These are phyloP conservation scores for Phaeotremella skinneri DNA, from an alignment of 768 basidiomycete species.

Conservation along the genomic window DNA sequence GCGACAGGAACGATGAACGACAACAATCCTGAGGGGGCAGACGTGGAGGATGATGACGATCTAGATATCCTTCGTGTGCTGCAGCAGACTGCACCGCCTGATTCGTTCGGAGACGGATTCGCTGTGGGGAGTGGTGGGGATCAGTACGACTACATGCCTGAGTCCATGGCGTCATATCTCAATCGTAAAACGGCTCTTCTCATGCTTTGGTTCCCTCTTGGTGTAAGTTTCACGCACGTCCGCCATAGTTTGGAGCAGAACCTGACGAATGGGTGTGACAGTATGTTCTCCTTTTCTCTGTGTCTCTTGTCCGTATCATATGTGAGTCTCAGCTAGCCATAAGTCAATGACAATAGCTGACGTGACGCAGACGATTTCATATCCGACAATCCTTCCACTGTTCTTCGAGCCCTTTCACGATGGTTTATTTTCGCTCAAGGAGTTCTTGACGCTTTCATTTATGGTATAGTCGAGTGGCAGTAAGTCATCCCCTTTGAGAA, in stretches of 20 bases:
- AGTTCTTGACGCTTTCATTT: slow-evolving; percentile 51
- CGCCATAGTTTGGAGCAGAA: not conserved
- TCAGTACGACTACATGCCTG: slow-evolving; percentile 40
- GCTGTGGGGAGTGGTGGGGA: slow-evolving; percentile 18
- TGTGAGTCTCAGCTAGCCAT: slow-evolving; percentile 32
- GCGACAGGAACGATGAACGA: not conserved
- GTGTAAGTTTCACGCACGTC: slow-evolving; percentile 36
- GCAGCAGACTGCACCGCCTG: slow-evolving; percentile 23
- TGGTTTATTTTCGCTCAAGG: slow-evolving; percentile 52
- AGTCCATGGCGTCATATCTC: slow-evolving; percentile 50
- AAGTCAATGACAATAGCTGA: slow-evolving; percentile 4
- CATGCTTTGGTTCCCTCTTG: slow-evolving; percentile 51
- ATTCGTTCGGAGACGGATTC: slow-evolving; percentile 14
- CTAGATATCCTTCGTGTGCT: slow-evolving; percentile 42
- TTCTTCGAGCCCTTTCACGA: slow-evolving; percentile 46
- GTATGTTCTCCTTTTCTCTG: slow-evolving; percentile 51
- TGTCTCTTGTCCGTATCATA: slow-evolving; percentile 50
- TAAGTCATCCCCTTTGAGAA: slow-evolving; percentile 22
- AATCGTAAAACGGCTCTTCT: slow-evolving; percentile 51
- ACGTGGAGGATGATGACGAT: slow-evolving; percentile 31
- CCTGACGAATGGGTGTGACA: slow-evolving; percentile 6
- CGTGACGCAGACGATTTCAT: slow-evolving; percentile 36
- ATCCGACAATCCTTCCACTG: slow-evolving; percentile 28
- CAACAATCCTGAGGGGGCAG: not conserved
- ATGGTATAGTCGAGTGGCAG: slow-evolving; percentile 52